These are phyloP conservation scores for Metschnikowia baotianmanensis DNA, from an alignment of 805 yeast genomes.

Conservation along the genomic window DNA sequence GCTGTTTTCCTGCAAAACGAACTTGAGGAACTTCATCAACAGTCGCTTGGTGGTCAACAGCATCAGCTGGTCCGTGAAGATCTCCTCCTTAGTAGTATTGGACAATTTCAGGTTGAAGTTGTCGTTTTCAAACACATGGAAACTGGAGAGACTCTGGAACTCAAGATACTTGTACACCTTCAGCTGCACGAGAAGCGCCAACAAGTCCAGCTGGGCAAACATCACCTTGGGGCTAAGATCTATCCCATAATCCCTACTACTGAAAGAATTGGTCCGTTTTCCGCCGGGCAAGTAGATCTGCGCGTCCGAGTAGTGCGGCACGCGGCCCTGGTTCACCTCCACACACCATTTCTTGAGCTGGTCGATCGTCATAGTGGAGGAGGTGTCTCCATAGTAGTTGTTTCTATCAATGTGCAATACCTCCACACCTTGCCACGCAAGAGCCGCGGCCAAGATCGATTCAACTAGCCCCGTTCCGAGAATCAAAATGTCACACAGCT, in stretches of 20 bases:
- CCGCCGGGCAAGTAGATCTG: slow-evolving; percentile 71
- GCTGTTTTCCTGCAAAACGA: slow-evolving; percentile 56
- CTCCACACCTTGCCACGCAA: slow-evolving; percentile 97
- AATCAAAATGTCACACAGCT: slow-evolving; percentile 77
- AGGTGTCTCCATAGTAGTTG: slow-evolving; percentile 83
- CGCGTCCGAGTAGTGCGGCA: slow-evolving; percentile 62
- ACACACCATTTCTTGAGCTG: slow-evolving; percentile 83
- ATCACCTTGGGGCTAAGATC: slow-evolving; percentile 84
- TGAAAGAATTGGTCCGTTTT: slow-evolving; percentile 47
- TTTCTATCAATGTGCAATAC: slow-evolving; percentile 88
- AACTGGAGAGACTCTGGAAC: slow-evolving; percentile 81
- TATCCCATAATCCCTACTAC: slow-evolving; percentile 76
- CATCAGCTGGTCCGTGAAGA: slow-evolving; percentile 83
- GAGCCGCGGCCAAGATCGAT: slow-evolving; percentile 85
- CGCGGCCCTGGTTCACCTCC: slow-evolving; percentile 53
- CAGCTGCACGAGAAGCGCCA: slow-evolving; percentile 73
- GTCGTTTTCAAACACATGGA: slow-evolving; percentile 94
- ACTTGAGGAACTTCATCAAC: slow-evolving; percentile 89
- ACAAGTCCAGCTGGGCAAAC: slow-evolving; percentile 87
- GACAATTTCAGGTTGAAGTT: slow-evolving; percentile 76
- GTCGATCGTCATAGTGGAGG: slow-evolving; percentile 82
- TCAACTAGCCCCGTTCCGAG: slow-evolving; percentile 92
- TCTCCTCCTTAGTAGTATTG: slow-evolving; percentile 81
- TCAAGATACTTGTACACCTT: slow-evolving; percentile 90
- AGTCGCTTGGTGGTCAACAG: slow-evolving; percentile 73